Percentiles rank a stretch among this genome's conserved stretches.
phyloP scores from a whole-genome alignment of 306 rosid species.

The Cucurbita ficifolia region DNA sequence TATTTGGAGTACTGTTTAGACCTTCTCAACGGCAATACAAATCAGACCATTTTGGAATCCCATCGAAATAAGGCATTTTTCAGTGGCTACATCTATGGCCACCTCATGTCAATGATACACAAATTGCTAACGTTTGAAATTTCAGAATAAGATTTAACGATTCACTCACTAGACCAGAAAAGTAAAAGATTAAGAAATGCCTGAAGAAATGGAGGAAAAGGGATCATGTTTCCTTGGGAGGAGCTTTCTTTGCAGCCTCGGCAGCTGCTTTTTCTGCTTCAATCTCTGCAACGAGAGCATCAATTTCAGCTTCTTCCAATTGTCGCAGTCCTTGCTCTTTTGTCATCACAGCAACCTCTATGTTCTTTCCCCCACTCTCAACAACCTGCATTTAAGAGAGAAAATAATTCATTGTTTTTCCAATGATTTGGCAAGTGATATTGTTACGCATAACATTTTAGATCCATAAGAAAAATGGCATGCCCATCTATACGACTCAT shows the following conservation, averaged over 20 bases:
- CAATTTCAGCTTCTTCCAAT: constrained; percentile 94
- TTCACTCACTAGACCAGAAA: not conserved
- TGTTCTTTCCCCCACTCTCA: constrained; percentile 98
- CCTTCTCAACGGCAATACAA: not conserved
- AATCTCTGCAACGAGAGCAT: constrained; percentile 88
- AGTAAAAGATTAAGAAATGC: not conserved
- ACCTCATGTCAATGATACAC: not conserved
- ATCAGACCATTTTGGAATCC: not conserved
- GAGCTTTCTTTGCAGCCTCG: constrained; percentile 95
- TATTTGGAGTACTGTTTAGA: not conserved
- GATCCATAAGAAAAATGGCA: not conserved
- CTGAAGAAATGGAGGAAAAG: not conserved
- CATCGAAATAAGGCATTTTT: not conserved
- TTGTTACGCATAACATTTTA: not conserved
- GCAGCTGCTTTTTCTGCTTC: constrained; percentile 98
- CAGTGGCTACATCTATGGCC: not conserved
- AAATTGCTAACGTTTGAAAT: not conserved
- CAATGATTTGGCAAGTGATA: not conserved
- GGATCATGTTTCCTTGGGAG: constrained; percentile 65
- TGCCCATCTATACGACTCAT: not conserved
- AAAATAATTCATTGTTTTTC: not conserved
- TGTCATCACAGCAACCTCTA: constrained; percentile 95
- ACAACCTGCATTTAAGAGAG: constrained; percentile 50
- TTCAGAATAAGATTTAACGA: not conserved
- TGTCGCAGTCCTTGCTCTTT: constrained; percentile 68